A percentile compares a stretch with the other conserved stretches of the same genome.
These are phyloP conservation scores for Scheffersomyces insectosa DNA, from an alignment of 1,139 yeast species.

Conservation along the genomic window DNA sequence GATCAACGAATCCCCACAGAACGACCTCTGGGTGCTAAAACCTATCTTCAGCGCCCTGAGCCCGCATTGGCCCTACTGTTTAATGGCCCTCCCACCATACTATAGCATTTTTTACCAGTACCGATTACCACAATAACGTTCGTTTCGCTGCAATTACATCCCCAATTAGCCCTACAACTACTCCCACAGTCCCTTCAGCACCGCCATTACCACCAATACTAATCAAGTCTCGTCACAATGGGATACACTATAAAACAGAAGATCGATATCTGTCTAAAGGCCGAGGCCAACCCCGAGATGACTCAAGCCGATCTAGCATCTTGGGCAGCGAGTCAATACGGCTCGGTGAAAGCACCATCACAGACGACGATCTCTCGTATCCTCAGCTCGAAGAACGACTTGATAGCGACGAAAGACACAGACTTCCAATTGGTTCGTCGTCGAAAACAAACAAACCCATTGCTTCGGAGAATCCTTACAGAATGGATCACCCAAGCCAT, in stretches of 20 bases:
- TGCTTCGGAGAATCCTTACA: constrained; percentile 56
- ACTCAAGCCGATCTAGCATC: constrained; percentile 65
- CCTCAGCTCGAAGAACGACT: constrained; percentile 56
- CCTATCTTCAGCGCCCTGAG: too few relatives aligned
- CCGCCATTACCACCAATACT: too few relatives aligned
- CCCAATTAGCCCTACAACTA: too few relatives aligned
- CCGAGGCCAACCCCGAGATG: constrained; percentile 66
- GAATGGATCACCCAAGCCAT: constrained; percentile 71
- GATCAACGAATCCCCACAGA: too few relatives aligned
- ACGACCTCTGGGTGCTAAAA: too few relatives aligned
- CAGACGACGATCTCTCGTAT: constrained; percentile 69
- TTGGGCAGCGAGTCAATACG: constrained; percentile 62
- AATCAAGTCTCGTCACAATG: constrained; percentile 25
- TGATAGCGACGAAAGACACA: constrained; percentile 58
- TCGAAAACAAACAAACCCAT: constrained; percentile 56
- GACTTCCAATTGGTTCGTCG: constrained; percentile 57
- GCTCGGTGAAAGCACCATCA: constrained; percentile 55
- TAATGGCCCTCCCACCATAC: too few relatives aligned
- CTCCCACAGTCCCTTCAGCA: too few relatives aligned
- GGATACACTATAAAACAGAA: constrained; percentile 64
- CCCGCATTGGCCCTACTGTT: too few relatives aligned
- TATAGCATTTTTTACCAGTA: too few relatives aligned
- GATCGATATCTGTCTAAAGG: constrained; percentile 65
- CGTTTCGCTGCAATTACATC: too few relatives aligned
- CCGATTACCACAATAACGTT: too few relatives aligned